Conservation (phyloP, 305 asterid genomes). For the Solanum hybrid region DNA sequence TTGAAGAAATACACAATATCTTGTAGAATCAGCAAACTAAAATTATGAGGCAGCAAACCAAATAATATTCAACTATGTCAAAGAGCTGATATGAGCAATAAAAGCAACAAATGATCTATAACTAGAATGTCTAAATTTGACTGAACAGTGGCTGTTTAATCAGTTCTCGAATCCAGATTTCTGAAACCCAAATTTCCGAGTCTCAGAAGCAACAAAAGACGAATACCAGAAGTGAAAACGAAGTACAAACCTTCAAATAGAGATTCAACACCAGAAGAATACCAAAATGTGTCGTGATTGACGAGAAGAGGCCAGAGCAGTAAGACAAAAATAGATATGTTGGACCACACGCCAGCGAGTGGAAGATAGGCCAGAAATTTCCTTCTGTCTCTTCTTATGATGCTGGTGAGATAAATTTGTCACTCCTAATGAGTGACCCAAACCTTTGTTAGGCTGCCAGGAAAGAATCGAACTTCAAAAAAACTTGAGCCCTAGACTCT, state of each 20-base stretch:
- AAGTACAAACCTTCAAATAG: neutral
- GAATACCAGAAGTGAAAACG: neutral
- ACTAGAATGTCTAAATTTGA: neutral
- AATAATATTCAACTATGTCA: neutral
- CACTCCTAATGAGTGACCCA: neutral
- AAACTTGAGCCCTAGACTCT: neutral
- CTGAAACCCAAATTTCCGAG: neutral
- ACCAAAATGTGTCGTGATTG: neutral
- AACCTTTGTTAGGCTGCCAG: neutral
- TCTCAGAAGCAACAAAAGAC: neutral
- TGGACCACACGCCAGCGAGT: neutral
- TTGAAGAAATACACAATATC: neutral
- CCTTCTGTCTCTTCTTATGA: neutral
- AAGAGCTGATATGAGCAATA: neutral
- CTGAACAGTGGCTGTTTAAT: neutral
- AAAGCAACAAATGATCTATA: neutral
- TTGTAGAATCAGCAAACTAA: neutral
- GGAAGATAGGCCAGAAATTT: neutral
- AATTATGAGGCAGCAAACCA: neutral
- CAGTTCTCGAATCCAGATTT: neutral
- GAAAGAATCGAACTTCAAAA: neutral
- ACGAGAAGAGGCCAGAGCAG: neutral
- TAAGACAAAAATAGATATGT: neutral
- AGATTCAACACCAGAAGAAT: neutral
- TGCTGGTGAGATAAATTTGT: neutral